Evolutionary conservation across 495 filamentous ascomycete species (phyloP).

Genomic region (Daldinia grandis): DNA sequence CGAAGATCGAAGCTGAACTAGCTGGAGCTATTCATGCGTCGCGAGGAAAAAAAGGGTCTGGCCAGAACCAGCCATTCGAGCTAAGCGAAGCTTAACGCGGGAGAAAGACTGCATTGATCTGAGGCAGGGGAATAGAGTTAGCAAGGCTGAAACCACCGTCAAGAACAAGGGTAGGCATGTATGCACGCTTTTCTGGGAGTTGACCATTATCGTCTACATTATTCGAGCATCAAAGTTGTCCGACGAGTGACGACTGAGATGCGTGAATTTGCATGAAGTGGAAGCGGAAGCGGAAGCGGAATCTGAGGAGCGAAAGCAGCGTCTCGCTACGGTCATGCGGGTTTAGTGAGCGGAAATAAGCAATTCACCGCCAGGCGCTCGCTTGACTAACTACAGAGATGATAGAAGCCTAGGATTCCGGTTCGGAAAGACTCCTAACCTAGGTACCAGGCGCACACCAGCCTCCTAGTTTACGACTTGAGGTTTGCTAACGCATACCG

Average conservation of each 20-base stretch:
- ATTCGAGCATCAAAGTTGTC: conserved; percentile 13
- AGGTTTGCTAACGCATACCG: not conserved
- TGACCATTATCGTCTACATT: conserved; percentile 4
- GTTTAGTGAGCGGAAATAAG: not conserved
- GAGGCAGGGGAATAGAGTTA: conserved; percentile 21
- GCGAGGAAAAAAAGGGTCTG: conserved; percentile 8
- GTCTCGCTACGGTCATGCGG: not conserved
- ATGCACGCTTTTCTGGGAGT: not conserved
- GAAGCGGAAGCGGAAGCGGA: not conserved
- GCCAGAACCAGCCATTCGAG: conserved; percentile 5
- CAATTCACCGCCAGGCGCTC: not conserved
- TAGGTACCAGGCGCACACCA: not conserved
- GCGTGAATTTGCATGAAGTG: conserved; percentile 5
- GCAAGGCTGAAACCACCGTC: conserved; percentile 38
- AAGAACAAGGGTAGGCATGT: conserved; percentile 4
- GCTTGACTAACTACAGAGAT: not conserved
- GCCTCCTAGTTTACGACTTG: conserved; percentile 1
- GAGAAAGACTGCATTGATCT: conserved; percentile 27
- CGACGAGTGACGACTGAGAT: conserved; percentile 5
- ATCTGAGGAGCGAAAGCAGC: not conserved
- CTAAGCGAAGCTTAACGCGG: conserved; percentile 22
- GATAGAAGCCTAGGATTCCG: not conserved
- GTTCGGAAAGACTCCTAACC: not conserved
- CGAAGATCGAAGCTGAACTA: not conserved
- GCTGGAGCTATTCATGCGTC: not conserved